phyloP scores from a whole-genome alignment of 371 early-diverging fungal genomes.

The Mucor irregularis region DNA sequence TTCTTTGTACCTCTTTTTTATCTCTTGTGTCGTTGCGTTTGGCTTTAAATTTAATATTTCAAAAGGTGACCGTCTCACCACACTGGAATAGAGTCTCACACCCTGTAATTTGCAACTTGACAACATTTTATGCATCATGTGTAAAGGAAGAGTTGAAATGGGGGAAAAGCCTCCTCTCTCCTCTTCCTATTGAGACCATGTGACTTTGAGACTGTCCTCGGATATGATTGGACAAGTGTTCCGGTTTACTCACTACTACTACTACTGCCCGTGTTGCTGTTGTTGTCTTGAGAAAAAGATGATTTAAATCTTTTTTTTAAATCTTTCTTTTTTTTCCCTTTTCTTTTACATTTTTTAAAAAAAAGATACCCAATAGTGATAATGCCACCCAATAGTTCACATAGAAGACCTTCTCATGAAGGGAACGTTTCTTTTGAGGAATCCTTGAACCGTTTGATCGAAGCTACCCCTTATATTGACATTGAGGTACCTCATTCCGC shows the following conservation, averaged over 20 bases:
- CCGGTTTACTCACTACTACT: not conserved
- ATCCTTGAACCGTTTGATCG: conserved; percentile 34
- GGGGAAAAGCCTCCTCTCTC: not conserved
- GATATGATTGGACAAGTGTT: conserved; percentile 7
- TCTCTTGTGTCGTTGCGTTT: conserved; percentile 20
- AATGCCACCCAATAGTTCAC: conserved; percentile 19
- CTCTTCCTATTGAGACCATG: not conserved
- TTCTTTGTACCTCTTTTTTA: conserved; percentile 42
- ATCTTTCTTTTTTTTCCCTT: not conserved
- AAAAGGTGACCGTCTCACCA: conserved; percentile 38
- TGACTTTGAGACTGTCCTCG: not conserved
- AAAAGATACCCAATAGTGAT: not conserved
- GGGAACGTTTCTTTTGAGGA: conserved; percentile 7
- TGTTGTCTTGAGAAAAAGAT: not conserved
- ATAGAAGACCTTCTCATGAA: not conserved
- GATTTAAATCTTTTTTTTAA: not conserved
- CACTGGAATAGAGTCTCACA: too few relatives aligned
- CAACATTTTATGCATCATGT: too few relatives aligned
- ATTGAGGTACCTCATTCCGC: conserved; percentile 52
- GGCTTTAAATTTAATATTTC: conserved; percentile 29
- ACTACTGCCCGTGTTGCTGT: not conserved
- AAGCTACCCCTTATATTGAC: conserved; percentile 54
- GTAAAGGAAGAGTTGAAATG: not conserved
- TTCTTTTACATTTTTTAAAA: not conserved
- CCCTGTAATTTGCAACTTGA: too few relatives aligned